Evolutionary conservation across 2,329 filamentous ascomycete genomes (phyloP), one percentile per base, ranked within the genome.

Genomic region (Trichoderma atroviride): DNA sequence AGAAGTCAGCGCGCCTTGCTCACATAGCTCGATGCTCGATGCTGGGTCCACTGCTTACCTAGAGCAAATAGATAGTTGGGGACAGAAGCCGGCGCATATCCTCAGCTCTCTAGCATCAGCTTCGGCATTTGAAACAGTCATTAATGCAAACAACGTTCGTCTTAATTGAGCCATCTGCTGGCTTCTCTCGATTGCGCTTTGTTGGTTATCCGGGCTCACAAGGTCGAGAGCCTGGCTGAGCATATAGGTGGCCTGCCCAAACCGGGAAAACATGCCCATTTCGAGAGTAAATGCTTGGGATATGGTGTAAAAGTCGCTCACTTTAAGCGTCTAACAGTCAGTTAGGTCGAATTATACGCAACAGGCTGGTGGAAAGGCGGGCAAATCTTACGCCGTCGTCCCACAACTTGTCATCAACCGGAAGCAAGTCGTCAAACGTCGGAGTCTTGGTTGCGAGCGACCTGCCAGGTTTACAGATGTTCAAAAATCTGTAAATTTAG

Each of bases 201-300:
- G 59, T 13, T 61, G 59, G 16, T 61, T 61, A 16, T 61, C 59
- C n/a, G 59, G 59, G 6, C 40, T 9, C 29, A 61, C 59, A 33
- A 60, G 37, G 29, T 60, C 58, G 19, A 60, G 58, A 31, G 58
- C 58, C 58, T 60, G 58, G 13, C 40, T 61, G 40, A 61, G 59
- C 40, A 61, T 50, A 35, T 50, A 61, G 5, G 59, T 61, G 11
- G 59, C 59, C 24, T 61, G 40, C 2, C 59, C 59, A 29, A 61
- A 43, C 4, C 59, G 14, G 13, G 59, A 61, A 50, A 61, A 61
- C 59, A 61, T 61, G 35, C 40, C 59, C 59, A 61, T 61, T 19
- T 61, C 29, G 1, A 61, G 59, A 3, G 59, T 33, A 50, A 61
- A 61, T 14, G 40, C 59, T 10, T 61, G 40, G 16, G 58, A 61